Percentiles rank a stretch among this genome's conserved stretches.
Conservation (phyloP, 2,329 filamentous ascomycete genomes). For the Epichloe sylvatica region DNA sequence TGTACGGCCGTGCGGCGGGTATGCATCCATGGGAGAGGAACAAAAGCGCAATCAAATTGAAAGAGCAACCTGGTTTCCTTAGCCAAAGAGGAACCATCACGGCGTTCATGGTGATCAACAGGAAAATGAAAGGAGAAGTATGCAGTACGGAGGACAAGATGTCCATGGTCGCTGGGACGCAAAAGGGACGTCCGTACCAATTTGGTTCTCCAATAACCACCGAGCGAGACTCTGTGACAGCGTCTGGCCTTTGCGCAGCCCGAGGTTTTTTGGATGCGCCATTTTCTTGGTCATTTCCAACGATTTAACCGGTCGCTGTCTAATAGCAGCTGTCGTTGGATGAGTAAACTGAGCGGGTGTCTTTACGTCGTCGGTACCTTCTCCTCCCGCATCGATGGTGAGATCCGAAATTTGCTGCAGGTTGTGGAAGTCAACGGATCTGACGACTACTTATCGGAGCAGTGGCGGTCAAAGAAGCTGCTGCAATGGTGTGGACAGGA, state of each 20-base stretch:
- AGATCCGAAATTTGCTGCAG: too few relatives aligned
- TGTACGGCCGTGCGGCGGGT: conserved; percentile 62
- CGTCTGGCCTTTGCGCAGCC: not conserved
- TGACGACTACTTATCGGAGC: too few relatives aligned
- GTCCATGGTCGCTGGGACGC: not conserved
- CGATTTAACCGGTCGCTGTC: too few relatives aligned
- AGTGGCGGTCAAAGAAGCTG: too few relatives aligned
- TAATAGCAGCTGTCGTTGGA: too few relatives aligned
- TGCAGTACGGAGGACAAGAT: too few relatives aligned
- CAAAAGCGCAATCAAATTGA: conserved; percentile 56
- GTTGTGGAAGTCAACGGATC: too few relatives aligned
- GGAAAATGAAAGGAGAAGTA: not conserved
- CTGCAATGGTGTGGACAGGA: too few relatives aligned
- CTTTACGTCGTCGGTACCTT: too few relatives aligned
- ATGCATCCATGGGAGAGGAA: conserved; percentile 69
- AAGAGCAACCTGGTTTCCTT: not conserved
- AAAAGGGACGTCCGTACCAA: not conserved
- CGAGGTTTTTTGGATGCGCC: not conserved
- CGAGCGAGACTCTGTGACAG: not conserved
- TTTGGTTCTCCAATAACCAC: not conserved
- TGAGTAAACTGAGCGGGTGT: too few relatives aligned
- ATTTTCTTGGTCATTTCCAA: not conserved
- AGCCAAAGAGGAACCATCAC: not conserved
- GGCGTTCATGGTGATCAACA: not conserved
- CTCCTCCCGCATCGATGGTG: too few relatives aligned